Conservation (phyloP, 106 monocot genomes). For the Allium fistulosum region DNA sequence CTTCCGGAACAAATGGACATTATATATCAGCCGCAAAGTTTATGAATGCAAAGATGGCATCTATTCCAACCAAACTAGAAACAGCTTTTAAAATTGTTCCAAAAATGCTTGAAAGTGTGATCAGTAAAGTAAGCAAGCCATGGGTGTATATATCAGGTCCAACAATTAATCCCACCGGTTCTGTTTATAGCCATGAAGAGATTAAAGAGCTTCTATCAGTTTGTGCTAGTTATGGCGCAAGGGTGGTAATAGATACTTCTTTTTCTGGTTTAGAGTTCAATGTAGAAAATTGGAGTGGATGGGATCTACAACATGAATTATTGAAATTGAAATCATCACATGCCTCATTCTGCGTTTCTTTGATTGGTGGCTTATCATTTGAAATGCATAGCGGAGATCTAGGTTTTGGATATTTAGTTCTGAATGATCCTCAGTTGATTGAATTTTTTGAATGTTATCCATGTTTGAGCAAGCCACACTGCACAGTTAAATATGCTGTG, state of each 20-base stretch:
- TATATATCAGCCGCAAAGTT: slow-evolving; percentile 81
- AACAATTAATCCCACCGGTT: slow-evolving; percentile 65
- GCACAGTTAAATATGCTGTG: slow-evolving; percentile 63
- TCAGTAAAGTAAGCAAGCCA: slow-evolving; percentile 43
- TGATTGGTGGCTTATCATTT: slow-evolving; percentile 79
- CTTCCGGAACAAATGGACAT: slow-evolving; percentile 72
- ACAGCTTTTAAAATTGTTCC: slow-evolving; percentile 53
- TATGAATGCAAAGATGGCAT: slow-evolving; percentile 47
- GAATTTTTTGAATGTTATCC: slow-evolving; percentile 51
- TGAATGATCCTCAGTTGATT: slow-evolving; percentile 40
- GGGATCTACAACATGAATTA: slow-evolving; percentile 45
- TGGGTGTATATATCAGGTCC: slow-evolving; percentile 91
- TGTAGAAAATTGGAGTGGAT: slow-evolving; percentile 40
- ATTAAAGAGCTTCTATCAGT: slow-evolving; percentile 52
- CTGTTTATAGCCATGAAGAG: slow-evolving; percentile 63
- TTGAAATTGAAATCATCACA: slow-evolving; percentile 13
- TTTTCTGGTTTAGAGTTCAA: slow-evolving; percentile 85
- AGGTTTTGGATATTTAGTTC: slow-evolving; percentile 64
- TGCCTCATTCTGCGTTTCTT: slow-evolving; percentile 42
- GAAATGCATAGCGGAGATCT: slow-evolving; percentile 64
- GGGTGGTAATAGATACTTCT: slow-evolving; percentile 78
- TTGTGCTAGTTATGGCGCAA: slow-evolving; percentile 64
- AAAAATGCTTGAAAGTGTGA: slow-evolving; percentile 28
- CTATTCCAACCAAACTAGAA: slow-evolving; percentile 37
- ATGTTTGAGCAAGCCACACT: slow-evolving; percentile 72